Conservation (phyloP, 2,329 filamentous ascomycete species). For the Xylariaceae sp. region DNA sequence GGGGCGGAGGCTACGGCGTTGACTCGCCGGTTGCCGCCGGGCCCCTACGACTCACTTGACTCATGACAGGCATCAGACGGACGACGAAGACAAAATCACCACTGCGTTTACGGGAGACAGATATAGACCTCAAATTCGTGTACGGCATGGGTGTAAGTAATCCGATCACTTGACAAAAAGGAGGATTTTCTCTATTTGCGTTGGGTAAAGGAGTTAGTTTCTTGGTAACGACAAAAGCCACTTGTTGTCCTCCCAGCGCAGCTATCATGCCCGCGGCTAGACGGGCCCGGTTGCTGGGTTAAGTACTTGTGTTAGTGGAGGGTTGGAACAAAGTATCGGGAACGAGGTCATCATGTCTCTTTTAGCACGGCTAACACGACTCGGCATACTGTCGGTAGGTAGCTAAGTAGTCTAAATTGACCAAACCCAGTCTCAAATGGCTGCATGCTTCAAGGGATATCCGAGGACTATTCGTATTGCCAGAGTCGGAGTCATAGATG, state of each 20-base stretch:
- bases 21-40: constrained; percentile 8
- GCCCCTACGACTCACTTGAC: constrained; percentile 21
- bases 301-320: too few relatives aligned
- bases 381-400: too few relatives aligned
- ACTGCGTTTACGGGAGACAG: constrained; percentile 18
- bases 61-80: constrained; percentile 25
- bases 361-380: constrained; percentile 9
- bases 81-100: constrained; percentile 24
- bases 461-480: too few relatives aligned
- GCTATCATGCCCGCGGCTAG: constrained; percentile 7
- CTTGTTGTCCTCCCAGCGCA: background rate
- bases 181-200: constrained; percentile 8
- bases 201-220: constrained; percentile 12
- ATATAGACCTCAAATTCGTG: constrained; percentile 23
- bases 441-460: too few relatives aligned
- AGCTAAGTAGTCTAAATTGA: too few relatives aligned
- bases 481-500: too few relatives aligned
- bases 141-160: constrained; percentile 26
- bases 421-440: too few relatives aligned
- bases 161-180: constrained; percentile 22
- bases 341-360: constrained; percentile 13
- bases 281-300: too few relatives aligned
- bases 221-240: constrained; percentile 9
- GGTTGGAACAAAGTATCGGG: too few relatives aligned
- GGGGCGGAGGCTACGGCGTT: too few relatives aligned